phyloP scores from a whole-genome alignment of 441 rosid genomes.

The Hypseocharis bilobata region DNA sequence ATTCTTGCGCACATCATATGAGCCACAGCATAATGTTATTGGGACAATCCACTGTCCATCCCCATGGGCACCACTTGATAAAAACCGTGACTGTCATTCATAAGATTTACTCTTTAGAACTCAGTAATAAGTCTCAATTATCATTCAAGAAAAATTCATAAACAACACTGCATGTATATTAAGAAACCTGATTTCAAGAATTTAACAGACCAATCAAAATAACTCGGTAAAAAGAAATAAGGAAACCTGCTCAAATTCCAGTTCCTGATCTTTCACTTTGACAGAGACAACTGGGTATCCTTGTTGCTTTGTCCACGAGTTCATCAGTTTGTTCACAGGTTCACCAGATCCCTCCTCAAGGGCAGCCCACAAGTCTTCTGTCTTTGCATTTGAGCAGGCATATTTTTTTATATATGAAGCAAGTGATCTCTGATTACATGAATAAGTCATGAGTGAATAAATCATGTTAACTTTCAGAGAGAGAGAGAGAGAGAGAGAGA shows the following conservation, averaged over 20 bases:
- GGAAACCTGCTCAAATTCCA: constrained; percentile 83
- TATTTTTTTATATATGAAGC: constrained; percentile 71
- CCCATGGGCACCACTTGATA: constrained; percentile 67
- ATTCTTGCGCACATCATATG: constrained; percentile 55
- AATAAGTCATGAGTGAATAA: constrained; percentile 5
- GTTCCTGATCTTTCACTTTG: constrained; percentile 50
- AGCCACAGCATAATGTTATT: constrained; percentile 62
- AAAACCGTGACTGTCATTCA: constrained; percentile 63
- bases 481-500: not conserved
- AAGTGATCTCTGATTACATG: constrained; percentile 58
- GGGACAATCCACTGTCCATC: constrained; percentile 95
- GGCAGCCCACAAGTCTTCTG: constrained; percentile 86
- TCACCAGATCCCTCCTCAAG: constrained; percentile 77
- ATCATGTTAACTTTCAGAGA: constrained; percentile 8
- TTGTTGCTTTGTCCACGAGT: constrained; percentile 78
- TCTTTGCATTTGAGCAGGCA: constrained; percentile 80
- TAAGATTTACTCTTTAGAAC: constrained; percentile 22
- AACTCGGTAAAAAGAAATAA: constrained; percentile 1
- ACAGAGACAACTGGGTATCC: constrained; percentile 87
- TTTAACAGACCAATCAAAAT: not conserved
- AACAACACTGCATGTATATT: constrained; percentile 4
- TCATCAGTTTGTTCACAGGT: constrained; percentile 86
- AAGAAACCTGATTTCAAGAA: constrained; percentile 8
- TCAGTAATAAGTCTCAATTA: constrained; percentile 9
- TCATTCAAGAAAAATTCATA: constrained; percentile 12